These are phyloP conservation scores for Fusarium paranaense DNA, from an alignment of 2,329 filamentous ascomycete species.

Conservation along the genomic window DNA sequence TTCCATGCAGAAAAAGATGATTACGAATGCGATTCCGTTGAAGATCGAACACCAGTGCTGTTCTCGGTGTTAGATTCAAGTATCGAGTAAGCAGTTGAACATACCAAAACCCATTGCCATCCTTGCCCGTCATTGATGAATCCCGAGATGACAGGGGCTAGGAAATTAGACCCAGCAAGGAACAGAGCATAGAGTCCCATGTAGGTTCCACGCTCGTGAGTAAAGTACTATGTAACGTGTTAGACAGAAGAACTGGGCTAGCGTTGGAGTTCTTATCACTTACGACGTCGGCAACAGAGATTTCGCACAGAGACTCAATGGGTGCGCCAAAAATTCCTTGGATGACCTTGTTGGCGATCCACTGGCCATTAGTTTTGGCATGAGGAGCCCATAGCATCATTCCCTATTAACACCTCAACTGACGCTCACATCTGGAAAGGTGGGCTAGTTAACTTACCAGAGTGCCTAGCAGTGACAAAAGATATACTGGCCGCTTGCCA, in stretches of 20 bases:
- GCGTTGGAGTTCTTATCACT: background rate
- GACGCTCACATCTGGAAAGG: background rate
- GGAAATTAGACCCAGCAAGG: slow-evolving; percentile 9
- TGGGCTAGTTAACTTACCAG: background rate
- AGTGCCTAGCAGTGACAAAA: slow-evolving; percentile 28
- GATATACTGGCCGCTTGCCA: slow-evolving; percentile 47
- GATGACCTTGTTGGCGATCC: slow-evolving; percentile 8
- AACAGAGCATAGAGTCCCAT: slow-evolving; percentile 13
- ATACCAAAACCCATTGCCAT: slow-evolving; percentile 24
- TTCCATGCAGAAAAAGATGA: slow-evolving; percentile 14
- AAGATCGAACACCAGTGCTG: slow-evolving; percentile 24
- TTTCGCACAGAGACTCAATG: slow-evolving; percentile 7
- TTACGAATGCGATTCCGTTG: slow-evolving; percentile 2
- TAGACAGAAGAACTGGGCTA: background rate
- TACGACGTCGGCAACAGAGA: background rate
- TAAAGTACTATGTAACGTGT: slow-evolving; percentile 1
- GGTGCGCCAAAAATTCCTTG: slow-evolving; percentile 9
- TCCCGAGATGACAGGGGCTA: slow-evolving; percentile 25
- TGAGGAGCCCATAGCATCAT: slow-evolving; percentile 16
- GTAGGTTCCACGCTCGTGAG: slow-evolving; percentile 18
- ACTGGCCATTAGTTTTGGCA: background rate
- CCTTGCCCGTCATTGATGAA: slow-evolving; percentile 22
- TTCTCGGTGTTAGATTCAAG: background rate
- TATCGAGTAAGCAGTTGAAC: background rate
- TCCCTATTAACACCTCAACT: background rate